Percentiles rank a stretch among this genome's conserved stretches.
Conservation (phyloP, 2,329 filamentous ascomycete genomes). For the Karstenula rhodostoma region DNA sequence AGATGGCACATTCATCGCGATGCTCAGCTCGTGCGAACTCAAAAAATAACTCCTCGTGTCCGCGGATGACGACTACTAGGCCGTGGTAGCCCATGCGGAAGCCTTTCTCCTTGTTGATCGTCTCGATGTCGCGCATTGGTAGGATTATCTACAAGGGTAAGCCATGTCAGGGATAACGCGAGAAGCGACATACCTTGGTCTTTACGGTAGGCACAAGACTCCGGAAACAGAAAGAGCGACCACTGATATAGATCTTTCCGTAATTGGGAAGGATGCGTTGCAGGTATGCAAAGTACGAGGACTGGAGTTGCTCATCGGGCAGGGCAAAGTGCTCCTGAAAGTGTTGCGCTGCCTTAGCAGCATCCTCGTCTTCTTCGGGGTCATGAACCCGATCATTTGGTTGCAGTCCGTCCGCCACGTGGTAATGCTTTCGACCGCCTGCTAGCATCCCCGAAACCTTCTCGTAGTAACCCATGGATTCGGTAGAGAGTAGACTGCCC, state of each 20-base stretch:
- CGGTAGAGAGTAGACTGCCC: conserved; percentile 81
- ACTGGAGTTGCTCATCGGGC: conserved; percentile 83
- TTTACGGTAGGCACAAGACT: conserved; percentile 88
- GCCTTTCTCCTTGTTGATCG: conserved; percentile 91
- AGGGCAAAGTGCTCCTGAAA: conserved; percentile 92
- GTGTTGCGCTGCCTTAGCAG: conserved; percentile 65
- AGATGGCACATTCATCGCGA: conserved; percentile 89
- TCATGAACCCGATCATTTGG: conserved; percentile 70
- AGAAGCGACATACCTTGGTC: conserved; percentile 67
- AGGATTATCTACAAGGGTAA: conserved; percentile 68
- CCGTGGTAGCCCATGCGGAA: conserved; percentile 92
- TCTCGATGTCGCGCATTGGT: conserved; percentile 90
- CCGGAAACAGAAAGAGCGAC: conserved; percentile 88
- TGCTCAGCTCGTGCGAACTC: conserved; percentile 82
- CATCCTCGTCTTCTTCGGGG: conserved; percentile 64
- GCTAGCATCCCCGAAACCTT: conserved; percentile 98
- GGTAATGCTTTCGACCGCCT: conserved; percentile 88
- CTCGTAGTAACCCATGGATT: conserved; percentile 95
- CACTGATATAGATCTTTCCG: conserved; percentile 94
- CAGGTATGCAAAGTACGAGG: conserved; percentile 92
- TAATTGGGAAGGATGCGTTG: conserved; percentile 89
- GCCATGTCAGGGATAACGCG: conserved; percentile 17
- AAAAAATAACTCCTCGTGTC: conserved; percentile 96
- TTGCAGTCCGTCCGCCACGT: conserved; percentile 70
- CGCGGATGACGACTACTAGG: conserved; percentile 89